Evolutionary conservation across 805 yeast genomes (phyloP).

Genomic region (Zygosaccharomyces bisporus): DNA sequence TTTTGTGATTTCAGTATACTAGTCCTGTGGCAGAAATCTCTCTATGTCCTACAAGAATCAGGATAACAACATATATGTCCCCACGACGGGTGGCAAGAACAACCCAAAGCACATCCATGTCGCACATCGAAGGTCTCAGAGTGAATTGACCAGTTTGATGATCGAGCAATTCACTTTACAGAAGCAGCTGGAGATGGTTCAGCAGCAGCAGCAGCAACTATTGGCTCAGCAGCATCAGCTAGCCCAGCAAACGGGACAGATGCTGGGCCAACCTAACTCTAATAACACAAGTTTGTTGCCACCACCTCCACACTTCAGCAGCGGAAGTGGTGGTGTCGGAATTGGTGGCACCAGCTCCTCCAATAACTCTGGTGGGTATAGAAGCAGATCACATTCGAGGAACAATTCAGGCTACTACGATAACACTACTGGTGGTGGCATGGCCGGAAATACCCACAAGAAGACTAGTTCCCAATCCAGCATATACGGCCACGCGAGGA

Average conservation of each 20-base stretch:
- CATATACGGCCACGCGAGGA: conserved; percentile 72
- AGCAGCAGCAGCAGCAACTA: conserved; percentile 87
- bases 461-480: conserved; percentile 46
- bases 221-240: conserved; percentile 38
- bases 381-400: conserved; percentile 37
- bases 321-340: conserved; percentile 5
- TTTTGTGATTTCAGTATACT: neutral
- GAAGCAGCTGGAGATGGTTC: conserved; percentile 87
- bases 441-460: conserved; percentile 38
- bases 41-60: conserved; percentile 12
- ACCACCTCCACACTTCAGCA: conserved; percentile 30
- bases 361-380: conserved; percentile 20
- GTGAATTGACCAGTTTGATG: conserved; percentile 90
- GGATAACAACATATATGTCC: conserved; percentile 24
- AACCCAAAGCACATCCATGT: conserved; percentile 70
- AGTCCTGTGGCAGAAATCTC: neutral
- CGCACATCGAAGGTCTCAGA: conserved; percentile 96
- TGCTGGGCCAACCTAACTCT: conserved; percentile 26
- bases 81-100: conserved; percentile 38
- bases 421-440: conserved; percentile 17
- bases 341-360: conserved; percentile 9
- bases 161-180: conserved; percentile 83
- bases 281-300: conserved; percentile 16
- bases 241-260: conserved; percentile 56
- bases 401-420: conserved; percentile 35